These are phyloP conservation scores for Fusarium sublunatum DNA, from an alignment of 2,329 filamentous ascomycete species.

Conservation along the genomic window DNA sequence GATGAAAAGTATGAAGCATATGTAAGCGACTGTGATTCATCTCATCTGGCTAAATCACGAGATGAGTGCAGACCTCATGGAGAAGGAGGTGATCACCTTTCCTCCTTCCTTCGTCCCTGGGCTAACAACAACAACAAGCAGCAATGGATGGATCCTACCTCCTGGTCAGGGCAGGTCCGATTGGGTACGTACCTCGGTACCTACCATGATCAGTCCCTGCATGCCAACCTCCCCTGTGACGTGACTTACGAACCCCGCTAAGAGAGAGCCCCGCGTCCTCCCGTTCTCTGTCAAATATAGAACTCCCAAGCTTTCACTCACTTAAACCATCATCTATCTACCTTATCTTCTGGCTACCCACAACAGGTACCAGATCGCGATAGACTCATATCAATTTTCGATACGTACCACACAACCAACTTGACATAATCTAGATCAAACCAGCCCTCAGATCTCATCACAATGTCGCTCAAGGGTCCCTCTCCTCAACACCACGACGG, in stretches of 20 bases:
- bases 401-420: constrained; percentile 18
- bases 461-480: constrained; percentile 64
- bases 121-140: constrained; percentile 2
- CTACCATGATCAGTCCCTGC: constrained; percentile 31
- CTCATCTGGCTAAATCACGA: constrained; percentile 9
- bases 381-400: constrained; percentile 12
- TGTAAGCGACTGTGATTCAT: constrained; percentile 2
- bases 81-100: constrained; percentile 17
- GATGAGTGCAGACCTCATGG: neutral
- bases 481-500: constrained; percentile 71
- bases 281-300: neutral
- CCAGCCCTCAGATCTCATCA: neutral
- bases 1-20: constrained; percentile 1
- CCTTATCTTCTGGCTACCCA: neutral
- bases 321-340: constrained; percentile 19
- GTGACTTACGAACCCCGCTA: constrained; percentile 44
- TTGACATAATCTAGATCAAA: neutral
- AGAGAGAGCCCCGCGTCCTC: constrained; percentile 40
- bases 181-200: constrained; percentile 33
- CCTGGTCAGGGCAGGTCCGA: constrained; percentile 11
- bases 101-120: constrained; percentile 15
- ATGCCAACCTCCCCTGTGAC: constrained; percentile 38
- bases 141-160: neutral
- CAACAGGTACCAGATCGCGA: constrained; percentile 14
- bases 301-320: constrained; percentile 22